Evolutionary conservation across 352 stramenopile species (phyloP), one percentile per base, ranked within the genome.

Genomic region (Phytopythium montanum): DNA sequence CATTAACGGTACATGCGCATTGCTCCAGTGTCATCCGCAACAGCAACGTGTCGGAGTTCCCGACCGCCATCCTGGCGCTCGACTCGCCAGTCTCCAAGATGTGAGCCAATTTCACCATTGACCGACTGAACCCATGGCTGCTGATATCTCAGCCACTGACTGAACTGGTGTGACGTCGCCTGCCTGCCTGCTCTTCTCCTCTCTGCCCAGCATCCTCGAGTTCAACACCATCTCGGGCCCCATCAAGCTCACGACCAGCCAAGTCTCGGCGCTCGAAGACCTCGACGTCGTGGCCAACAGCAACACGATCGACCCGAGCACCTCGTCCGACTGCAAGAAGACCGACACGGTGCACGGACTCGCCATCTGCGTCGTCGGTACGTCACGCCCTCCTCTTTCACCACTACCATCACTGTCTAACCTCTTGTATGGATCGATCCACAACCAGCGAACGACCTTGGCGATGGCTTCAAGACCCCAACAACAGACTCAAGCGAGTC

Each of bases 41-140:
- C 0, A 77, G 64, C 42, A 82, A 73, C 45, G 18, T 87, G 48
- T 66, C 72, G 28, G 49, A 34, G 33, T 88, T 88, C 58, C 78
- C 78, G 5, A 65, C 54, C 10, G 64, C 71, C 4, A 59, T 88
- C 29, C 56, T 87, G 26, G 41, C 36, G 14, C 33, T 85, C 42
- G 54, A 74, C 14, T 65, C 62, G 36, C 61, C 52, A 3, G 63
- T 79, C 7, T 61, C 45, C 25, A 67, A 64, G 53, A 42, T 79
- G 70, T 79, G 64, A 18, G 70, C 66, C 16, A 14, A n/a, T n/a
- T n/a, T n/a, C n/a, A n/a, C n/a, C n/a, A n/a, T n/a, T 26, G 21
- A 6, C 18, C 26, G 36, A 29, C 5, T 26, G 23, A 28, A 34
- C 33, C n/a, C 25, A 34, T 23, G 31, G 26, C 26, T 29, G 16